These are phyloP conservation scores for Thraustochytrium sp. DNA, from an alignment of 352 stramenopile genomes.

Conservation along the genomic window DNA sequence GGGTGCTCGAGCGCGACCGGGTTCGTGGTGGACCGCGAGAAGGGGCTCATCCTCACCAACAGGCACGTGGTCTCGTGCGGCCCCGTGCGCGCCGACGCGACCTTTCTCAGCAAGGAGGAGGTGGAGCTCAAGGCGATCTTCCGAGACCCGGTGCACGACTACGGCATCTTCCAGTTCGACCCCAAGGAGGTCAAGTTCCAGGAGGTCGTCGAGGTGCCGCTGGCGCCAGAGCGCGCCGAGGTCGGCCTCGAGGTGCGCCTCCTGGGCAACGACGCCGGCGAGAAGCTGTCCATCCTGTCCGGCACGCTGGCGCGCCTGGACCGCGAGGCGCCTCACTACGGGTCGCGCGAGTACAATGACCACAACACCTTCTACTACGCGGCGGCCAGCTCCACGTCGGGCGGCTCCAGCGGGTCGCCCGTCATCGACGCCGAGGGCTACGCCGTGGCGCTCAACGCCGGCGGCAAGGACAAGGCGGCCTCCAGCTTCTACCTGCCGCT, in stretches of 20 bases:
- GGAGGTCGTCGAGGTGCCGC: slow-evolving; percentile 71
- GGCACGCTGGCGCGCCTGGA: slow-evolving; percentile 81
- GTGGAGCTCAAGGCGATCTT: slow-evolving; percentile 80
- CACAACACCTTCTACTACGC: slow-evolving; percentile 87
- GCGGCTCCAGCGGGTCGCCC: slow-evolving; percentile 74
- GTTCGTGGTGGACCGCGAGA: slow-evolving; percentile 78
- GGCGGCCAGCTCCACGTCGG: slow-evolving; percentile 66
- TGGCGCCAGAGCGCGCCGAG: slow-evolving; percentile 70
- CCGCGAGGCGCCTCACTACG: slow-evolving; percentile 77
- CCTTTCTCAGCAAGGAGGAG: slow-evolving; percentile 87
- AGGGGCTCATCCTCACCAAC: slow-evolving; percentile 81
- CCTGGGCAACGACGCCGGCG: slow-evolving; percentile 80
- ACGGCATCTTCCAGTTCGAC: slow-evolving; percentile 77
- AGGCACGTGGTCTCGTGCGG: slow-evolving; percentile 72
- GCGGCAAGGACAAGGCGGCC: slow-evolving; percentile 72
- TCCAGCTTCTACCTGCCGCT: slow-evolving; percentile 82
- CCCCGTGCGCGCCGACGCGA: slow-evolving; percentile 75
- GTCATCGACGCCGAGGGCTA: slow-evolving; percentile 76
- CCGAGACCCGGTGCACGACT: slow-evolving; percentile 82
- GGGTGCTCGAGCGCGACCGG: slow-evolving; percentile 77
- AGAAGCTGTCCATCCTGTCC: slow-evolving; percentile 80
- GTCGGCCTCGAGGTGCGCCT: slow-evolving; percentile 82
- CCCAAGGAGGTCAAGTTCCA: slow-evolving; percentile 74
- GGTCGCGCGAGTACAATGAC: slow-evolving; percentile 75
- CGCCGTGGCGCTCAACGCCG: slow-evolving; percentile 81